Evolutionary conservation across 208 protist species (phyloP).

Genomic region (Crithidia mellificae): DNA sequence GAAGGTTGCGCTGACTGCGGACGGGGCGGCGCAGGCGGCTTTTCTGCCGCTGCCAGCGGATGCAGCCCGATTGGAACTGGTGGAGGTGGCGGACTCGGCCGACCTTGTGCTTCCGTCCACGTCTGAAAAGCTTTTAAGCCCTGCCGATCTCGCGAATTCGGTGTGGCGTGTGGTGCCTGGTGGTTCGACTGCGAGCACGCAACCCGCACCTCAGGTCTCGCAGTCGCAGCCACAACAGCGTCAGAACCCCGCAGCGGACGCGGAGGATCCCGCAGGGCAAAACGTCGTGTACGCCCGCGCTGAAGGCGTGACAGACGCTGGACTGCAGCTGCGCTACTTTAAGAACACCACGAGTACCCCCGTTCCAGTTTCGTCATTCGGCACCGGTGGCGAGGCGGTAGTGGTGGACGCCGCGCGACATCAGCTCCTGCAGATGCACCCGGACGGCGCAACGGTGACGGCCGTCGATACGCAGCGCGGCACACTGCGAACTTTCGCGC

Average conservation of each 20-base stretch:
- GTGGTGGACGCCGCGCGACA: slow-evolving; percentile 42
- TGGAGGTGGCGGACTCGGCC: slow-evolving; percentile 6
- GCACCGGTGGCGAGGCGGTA: too few species aligned
- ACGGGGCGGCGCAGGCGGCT: slow-evolving; percentile 15
- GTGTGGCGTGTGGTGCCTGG: slow-evolving; percentile 17
- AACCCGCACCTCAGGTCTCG: background rate
- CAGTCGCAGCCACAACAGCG: background rate
- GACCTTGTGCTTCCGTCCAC: background rate
- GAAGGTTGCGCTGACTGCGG: slow-evolving; percentile 14
- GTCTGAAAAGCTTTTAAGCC: background rate
- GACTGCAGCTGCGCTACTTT: slow-evolving; percentile 33
- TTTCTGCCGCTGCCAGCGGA: slow-evolving; percentile 18
- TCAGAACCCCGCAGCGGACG: background rate
- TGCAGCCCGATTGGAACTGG: slow-evolving; percentile 18
- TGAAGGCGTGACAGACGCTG: slow-evolving; percentile 13
- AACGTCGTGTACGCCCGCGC: slow-evolving; percentile 34
- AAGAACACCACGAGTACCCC: background rate
- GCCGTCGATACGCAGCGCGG: slow-evolving; percentile 27
- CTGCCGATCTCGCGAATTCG: slow-evolving; percentile 16
- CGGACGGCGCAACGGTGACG: slow-evolving; percentile 12
- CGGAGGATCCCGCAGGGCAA: slow-evolving; percentile 6
- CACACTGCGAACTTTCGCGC: slow-evolving; percentile 21
- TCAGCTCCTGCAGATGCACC: slow-evolving; percentile 32
- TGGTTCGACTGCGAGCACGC: background rate
- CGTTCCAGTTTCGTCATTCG: too few species aligned